phyloP scores from a whole-genome alignment of 768 basidiomycete species.

The Obba rivulosa region DNA sequence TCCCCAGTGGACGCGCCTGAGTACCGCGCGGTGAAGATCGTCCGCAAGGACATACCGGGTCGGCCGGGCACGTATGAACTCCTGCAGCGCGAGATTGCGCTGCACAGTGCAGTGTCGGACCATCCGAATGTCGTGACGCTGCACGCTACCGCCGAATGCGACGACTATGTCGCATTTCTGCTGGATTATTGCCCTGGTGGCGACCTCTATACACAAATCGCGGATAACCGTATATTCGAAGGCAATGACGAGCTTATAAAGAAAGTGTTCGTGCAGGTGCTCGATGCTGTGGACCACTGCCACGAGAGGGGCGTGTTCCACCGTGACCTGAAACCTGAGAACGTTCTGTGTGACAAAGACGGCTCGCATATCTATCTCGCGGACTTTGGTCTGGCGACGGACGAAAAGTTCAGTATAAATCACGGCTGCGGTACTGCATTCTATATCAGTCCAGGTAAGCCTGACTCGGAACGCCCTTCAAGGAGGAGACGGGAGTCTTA shows the following conservation, averaged over 20 bases:
- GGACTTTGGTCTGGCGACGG: slow-evolving; percentile 34
- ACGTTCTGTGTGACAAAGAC: slow-evolving; percentile 35
- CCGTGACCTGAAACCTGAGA: slow-evolving; percentile 54
- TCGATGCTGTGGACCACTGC: slow-evolving; percentile 45
- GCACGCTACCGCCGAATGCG: slow-evolving; percentile 3
- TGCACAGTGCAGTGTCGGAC: slow-evolving; percentile 4
- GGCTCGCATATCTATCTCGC: slow-evolving; percentile 36
- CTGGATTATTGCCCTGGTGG: slow-evolving; percentile 23
- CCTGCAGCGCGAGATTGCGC: slow-evolving; percentile 15
- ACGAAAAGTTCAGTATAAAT: slow-evolving; percentile 9
- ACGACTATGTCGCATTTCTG: slow-evolving; percentile 10
- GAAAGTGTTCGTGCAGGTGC: slow-evolving; percentile 42
- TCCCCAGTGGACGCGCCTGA: slow-evolving; percentile 8
- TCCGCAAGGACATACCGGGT: slow-evolving; percentile 11
- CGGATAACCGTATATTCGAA: slow-evolving; percentile 26
- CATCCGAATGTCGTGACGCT: slow-evolving; percentile 6
- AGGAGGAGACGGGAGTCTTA: neutral
- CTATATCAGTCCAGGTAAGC: slow-evolving; percentile 25
- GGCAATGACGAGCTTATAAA: slow-evolving; percentile 41
- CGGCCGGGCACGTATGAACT: slow-evolving; percentile 5
- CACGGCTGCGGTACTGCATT: slow-evolving; percentile 17
- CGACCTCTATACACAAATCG: slow-evolving; percentile 40
- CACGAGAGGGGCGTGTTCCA: slow-evolving; percentile 45
- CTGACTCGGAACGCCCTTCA: neutral
- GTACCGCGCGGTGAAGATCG: slow-evolving; percentile 15